These are phyloP conservation scores for Aspergillus sp. DNA, from an alignment of 2,329 filamentous ascomycete species.

Conservation along the genomic window DNA sequence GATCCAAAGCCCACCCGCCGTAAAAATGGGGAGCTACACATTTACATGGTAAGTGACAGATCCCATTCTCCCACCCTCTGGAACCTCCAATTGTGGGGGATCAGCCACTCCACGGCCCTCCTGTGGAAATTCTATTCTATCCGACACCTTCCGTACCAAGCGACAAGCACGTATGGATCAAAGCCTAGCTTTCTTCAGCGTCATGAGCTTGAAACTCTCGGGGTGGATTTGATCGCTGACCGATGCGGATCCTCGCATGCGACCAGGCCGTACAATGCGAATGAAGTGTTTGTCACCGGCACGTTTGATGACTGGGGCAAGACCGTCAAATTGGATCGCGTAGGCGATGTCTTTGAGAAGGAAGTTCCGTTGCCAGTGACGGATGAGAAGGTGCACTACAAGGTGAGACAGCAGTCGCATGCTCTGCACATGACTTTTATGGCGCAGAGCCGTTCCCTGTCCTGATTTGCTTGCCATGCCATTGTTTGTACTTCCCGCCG, in stretches of 20 bases:
- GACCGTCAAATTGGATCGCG: conserved; percentile 78
- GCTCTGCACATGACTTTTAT: conserved; percentile 15
- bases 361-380: conserved; percentile 69
- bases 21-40: conserved; percentile 38
- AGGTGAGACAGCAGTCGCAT: conserved; percentile 62
- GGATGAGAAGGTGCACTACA: conserved; percentile 82
- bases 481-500: neutral
- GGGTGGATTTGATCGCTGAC: conserved; percentile 29
- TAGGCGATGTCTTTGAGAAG: conserved; percentile 74
- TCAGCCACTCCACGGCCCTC: neutral
- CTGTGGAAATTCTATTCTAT: neutral
- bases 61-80: neutral
- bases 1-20: conserved; percentile 1
- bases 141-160: conserved; percentile 2
- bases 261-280: conserved; percentile 75
- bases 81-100: neutral
- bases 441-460: neutral
- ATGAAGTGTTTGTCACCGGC: conserved; percentile 91
- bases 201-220: conserved; percentile 4
- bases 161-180: neutral
- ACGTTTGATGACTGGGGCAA: conserved; percentile 95
- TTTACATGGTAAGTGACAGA: conserved; percentile 39
- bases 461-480: neutral
- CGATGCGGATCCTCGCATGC: conserved; percentile 28
- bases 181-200: neutral